Conservation (phyloP, 2,329 filamentous ascomycete genomes). For the Drechslera avenae region DNA sequence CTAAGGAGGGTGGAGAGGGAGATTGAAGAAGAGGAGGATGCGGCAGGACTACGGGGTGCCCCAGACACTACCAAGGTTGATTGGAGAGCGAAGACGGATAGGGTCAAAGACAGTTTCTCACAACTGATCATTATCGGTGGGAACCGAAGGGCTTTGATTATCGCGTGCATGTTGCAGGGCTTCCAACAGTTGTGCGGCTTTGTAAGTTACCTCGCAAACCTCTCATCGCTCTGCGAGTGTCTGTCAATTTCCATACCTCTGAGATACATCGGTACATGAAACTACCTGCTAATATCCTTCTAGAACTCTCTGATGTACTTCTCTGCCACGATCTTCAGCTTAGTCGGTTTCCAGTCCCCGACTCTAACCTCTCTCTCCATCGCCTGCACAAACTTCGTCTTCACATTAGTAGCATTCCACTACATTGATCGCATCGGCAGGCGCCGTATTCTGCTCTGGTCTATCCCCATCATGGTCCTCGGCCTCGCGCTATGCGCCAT, state of each 20-base stretch:
- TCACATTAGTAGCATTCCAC: conserved; percentile 54
- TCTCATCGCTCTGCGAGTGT: not conserved
- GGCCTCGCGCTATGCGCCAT: conserved; percentile 73
- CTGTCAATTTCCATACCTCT: not conserved
- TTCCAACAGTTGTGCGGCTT: conserved; percentile 81
- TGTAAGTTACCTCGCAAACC: conserved; percentile 28
- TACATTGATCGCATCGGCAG: conserved; percentile 53
- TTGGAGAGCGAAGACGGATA: conserved; percentile 49
- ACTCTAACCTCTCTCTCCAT: conserved; percentile 53
- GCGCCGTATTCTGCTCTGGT: conserved; percentile 72
- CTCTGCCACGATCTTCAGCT: conserved; percentile 54
- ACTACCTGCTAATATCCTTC: not conserved
- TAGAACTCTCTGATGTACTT: conserved; percentile 57
- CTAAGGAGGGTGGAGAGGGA: conserved; percentile 75
- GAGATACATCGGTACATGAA: too few species aligned
- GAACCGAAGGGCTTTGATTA: conserved; percentile 76
- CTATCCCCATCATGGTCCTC: conserved; percentile 80
- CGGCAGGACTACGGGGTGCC: conserved; percentile 46
- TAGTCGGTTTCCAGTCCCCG: conserved; percentile 54
- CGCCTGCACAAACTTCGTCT: conserved; percentile 53
- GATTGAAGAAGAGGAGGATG: conserved; percentile 70
- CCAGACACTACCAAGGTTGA: conserved; percentile 36
- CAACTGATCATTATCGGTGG: conserved; percentile 52
- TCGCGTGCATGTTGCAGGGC: conserved; percentile 85
- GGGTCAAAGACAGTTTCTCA: conserved; percentile 60